Evolutionary conservation across 805 yeast genomes (phyloP), one percentile per base, ranked within the genome.

Genomic region (Lachancea thermotolerans): DNA sequence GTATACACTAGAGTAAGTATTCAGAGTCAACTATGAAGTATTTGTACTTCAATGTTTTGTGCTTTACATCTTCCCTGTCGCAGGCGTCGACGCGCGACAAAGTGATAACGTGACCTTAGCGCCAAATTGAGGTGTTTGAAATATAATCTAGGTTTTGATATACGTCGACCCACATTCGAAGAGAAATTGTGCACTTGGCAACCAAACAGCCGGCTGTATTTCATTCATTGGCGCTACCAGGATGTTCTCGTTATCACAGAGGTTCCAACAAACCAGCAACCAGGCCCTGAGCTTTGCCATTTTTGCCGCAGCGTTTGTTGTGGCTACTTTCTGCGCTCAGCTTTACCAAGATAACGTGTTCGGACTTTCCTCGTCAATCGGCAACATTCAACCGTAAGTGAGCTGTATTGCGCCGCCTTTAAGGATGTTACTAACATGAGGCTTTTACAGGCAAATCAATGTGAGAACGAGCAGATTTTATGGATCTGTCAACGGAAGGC

Each of bases 401-500:
- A 14, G 14, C 33, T 30, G 5, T 21, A 21, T 21, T 21, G 25
- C 7, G 4, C 7, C 7, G 7, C 7, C 25, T 7, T 21, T 7
- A 21, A 21, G 33, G 9, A 14, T 9, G 3, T 35, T 16, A 37
- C 3, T 57, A 69, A 47, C 57, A 56, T 21, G 58, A 49, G 16
- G 7, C 17, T 25, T 17, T 14, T 17, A 11, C 37, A 57, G 62
- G 11, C 47, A 59, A 14, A 69, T 79, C 10, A 70, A 67, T 47
- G 49, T 75, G 29, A 81, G 75, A 56, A 67, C 71, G 51, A 80
- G 80, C 53, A 78, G 79, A 54, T 71, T 74, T 48, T 82, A 74
- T 58, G 96, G 96, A 1, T 80, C 90, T 2, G 65, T 65, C 8
- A 73, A 73, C 47, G 79, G 81, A 41, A 75, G 72, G 52, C 81